phyloP scores from a whole-genome alignment of 2,329 filamentous ascomycete genomes.

The Microdochium nivale region DNA sequence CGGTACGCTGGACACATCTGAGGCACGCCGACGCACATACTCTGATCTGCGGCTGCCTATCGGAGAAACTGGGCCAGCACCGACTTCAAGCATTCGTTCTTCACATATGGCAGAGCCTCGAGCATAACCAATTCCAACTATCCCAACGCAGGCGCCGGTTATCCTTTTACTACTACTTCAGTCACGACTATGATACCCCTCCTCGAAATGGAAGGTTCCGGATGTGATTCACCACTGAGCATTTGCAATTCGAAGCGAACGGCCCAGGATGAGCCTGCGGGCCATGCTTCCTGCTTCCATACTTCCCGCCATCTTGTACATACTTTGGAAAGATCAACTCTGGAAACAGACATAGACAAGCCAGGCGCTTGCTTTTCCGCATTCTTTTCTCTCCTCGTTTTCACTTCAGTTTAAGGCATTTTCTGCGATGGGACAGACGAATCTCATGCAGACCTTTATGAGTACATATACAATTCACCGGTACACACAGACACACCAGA shows the following conservation, averaged over 20 bases:
- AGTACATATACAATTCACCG: too few species aligned
- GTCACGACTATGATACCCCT: neutral
- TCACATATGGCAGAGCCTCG: slow-evolving; percentile 22
- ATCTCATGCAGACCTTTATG: too few species aligned
- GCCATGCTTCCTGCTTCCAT: neutral
- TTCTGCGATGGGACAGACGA: too few species aligned
- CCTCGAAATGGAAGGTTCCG: neutral
- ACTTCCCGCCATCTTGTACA: neutral
- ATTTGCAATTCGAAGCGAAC: too few species aligned
- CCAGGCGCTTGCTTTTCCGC: too few species aligned
- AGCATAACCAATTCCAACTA: slow-evolving; percentile 9
- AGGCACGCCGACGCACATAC: slow-evolving; percentile 15
- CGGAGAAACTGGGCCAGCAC: slow-evolving; percentile 16
- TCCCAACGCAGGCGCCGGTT: neutral
- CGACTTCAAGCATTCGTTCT: slow-evolving; percentile 14
- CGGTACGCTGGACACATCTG: slow-evolving; percentile 4
- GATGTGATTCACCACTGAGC: neutral
- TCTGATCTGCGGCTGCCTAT: slow-evolving; percentile 29
- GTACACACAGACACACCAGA: too few species aligned
- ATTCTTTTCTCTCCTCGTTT: too few species aligned
- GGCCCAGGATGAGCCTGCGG: neutral
- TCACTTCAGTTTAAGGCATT: too few species aligned
- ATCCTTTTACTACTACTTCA: neutral
- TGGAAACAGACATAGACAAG: too few species aligned
- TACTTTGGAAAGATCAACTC: neutral